Percentiles rank a stretch among this genome's conserved stretches.
Conservation (phyloP, 257 asterid genomes). For the Schizonepeta tenuifolia region DNA sequence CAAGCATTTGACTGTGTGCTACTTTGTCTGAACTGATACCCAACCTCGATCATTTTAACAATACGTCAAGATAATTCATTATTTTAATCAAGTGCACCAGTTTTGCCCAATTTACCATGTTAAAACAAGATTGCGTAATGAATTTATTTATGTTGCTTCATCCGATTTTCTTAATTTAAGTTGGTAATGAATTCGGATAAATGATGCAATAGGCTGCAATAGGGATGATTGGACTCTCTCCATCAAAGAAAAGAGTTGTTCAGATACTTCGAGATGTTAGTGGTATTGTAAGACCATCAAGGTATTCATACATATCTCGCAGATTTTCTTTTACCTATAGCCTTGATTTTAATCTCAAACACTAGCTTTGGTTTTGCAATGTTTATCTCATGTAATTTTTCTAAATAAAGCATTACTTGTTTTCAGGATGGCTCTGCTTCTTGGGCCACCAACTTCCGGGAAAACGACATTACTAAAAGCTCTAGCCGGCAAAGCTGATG, state of each 20-base stretch:
- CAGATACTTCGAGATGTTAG: constrained; percentile 74
- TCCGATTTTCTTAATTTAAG: neutral
- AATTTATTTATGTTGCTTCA: neutral
- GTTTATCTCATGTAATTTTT: neutral
- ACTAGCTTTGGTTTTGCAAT: neutral
- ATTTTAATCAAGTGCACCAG: too few relatives aligned
- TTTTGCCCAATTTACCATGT: too few relatives aligned
- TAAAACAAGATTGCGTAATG: neutral
- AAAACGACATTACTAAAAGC: constrained; percentile 28
- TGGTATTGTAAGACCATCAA: constrained; percentile 80
- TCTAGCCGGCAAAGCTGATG: constrained; percentile 31
- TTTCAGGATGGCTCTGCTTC: constrained; percentile 29
- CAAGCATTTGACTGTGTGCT: neutral
- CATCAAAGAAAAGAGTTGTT: constrained; percentile 67
- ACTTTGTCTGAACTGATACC: neutral
- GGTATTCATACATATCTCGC: constrained; percentile 41
- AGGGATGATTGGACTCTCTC: constrained; percentile 66
- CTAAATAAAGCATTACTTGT: neutral
- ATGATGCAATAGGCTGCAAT: constrained; percentile 49
- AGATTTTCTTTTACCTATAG: neutral
- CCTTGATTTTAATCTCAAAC: neutral
- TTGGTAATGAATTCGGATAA: constrained; percentile 2
- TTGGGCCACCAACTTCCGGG: constrained; percentile 33
- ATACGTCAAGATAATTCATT: too few relatives aligned
- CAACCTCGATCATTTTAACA: too few relatives aligned